Evolutionary conservation across 1,284 basidiomycete genomes (phyloP).

Genomic region (Ustilago sp.): DNA sequence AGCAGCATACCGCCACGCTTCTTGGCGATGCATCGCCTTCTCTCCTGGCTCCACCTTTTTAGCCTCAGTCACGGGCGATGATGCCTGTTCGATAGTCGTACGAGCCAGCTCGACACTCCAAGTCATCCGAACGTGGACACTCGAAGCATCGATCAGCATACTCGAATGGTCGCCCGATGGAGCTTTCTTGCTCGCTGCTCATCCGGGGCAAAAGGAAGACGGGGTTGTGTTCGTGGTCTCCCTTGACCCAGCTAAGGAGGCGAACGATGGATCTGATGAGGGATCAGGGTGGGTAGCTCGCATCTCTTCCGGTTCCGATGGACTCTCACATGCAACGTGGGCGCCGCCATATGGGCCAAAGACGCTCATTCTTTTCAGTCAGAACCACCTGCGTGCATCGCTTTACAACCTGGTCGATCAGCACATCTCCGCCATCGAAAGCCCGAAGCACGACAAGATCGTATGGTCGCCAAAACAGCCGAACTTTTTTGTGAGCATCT

Average conservation of each 20-base stretch:
- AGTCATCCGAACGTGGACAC: constrained; percentile 59
- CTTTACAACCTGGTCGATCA: constrained; percentile 52
- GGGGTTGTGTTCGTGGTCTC: constrained; percentile 59
- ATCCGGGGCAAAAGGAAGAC: constrained; percentile 34
- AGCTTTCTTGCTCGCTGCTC: constrained; percentile 49
- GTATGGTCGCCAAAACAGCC: constrained; percentile 38
- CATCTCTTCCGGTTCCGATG: constrained; percentile 55
- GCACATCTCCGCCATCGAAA: constrained; percentile 50
- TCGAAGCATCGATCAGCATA: constrained; percentile 43
- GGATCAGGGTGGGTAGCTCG: constrained; percentile 62
- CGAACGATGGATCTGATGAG: constrained; percentile 58
- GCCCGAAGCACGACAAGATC: constrained; percentile 48
- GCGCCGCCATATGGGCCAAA: constrained; percentile 46
- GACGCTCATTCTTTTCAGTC: constrained; percentile 50
- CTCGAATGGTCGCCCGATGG: constrained; percentile 62
- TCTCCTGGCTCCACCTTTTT: constrained; percentile 66
- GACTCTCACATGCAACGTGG: constrained; percentile 56
- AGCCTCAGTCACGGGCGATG: constrained; percentile 53
- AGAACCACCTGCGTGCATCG: constrained; percentile 45
- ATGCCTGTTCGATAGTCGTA: constrained; percentile 42
- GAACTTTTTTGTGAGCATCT: constrained; percentile 39
- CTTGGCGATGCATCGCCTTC: constrained; percentile 53
- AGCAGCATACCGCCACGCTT: constrained; percentile 55
- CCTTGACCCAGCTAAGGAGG: constrained; percentile 59
- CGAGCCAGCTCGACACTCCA: constrained; percentile 61